Percentiles rank a stretch among this genome's conserved stretches.
Conservation (phyloP, 805 yeast genomes). For the Dipodascus geniculatus region DNA sequence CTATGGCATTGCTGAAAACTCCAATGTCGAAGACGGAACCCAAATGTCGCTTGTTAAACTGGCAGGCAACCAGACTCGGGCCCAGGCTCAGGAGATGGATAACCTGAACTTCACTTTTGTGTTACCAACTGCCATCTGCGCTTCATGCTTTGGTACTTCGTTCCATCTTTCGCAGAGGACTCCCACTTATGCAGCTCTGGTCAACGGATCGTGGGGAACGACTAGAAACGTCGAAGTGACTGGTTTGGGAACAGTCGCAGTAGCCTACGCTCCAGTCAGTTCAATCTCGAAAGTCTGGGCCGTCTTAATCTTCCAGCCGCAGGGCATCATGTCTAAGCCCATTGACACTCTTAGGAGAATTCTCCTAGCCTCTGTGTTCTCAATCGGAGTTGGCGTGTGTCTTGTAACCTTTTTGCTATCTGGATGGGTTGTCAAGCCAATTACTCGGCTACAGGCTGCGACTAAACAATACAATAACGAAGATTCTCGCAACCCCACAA, state of each 20-base stretch:
- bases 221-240: slow-evolving; percentile 29
- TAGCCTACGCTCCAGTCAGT: slow-evolving; percentile 42
- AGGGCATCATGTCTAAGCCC: slow-evolving; percentile 49
- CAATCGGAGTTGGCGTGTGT: slow-evolving; percentile 53
- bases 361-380: slow-evolving; percentile 61
- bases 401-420: slow-evolving; percentile 72
- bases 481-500: neutral
- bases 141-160: slow-evolving; percentile 8
- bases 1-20: slow-evolving; percentile 28
- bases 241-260: slow-evolving; percentile 33
- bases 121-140: slow-evolving; percentile 12
- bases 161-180: slow-evolving; percentile 3
- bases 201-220: slow-evolving; percentile 30
- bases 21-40: slow-evolving; percentile 12
- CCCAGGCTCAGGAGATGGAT: slow-evolving; percentile 3
- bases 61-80: slow-evolving; percentile 1
- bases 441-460: slow-evolving; percentile 65
- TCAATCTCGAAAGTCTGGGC: slow-evolving; percentile 48
- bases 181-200: slow-evolving; percentile 4
- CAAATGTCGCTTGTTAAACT: slow-evolving; percentile 11
- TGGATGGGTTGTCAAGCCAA: slow-evolving; percentile 72
- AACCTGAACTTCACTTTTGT: slow-evolving; percentile 8
- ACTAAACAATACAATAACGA: slow-evolving; percentile 51
- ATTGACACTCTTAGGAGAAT: slow-evolving; percentile 50
- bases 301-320: slow-evolving; percentile 57